Base-by-base conservation (phyloP, 495 filamentous ascomycete species). In the Penicillium mononematosum region DNA sequence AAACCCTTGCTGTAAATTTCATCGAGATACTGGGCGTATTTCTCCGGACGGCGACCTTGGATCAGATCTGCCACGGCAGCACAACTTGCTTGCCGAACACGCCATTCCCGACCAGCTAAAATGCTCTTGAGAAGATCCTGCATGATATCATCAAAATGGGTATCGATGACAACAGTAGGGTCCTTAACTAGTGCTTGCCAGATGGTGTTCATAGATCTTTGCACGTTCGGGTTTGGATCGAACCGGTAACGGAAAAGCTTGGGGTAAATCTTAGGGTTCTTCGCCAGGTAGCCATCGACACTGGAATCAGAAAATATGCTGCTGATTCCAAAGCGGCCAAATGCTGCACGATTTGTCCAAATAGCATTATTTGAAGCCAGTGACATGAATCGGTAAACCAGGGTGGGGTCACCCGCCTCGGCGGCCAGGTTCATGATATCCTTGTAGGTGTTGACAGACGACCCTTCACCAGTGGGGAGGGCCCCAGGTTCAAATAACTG, bases 321-420 rank as follows among this genome's bases (percentile, higher is more conserved):
- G 66, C 89, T 93, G 53, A 98, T 81, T 2, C 94, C 94, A 60
- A 97, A 96, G 16, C 92, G 83, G 16, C 94, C 93, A 71, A 98
- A 96, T 1, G 94, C 92, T 2, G 94, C 93, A 22, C 94, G 85
- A 20, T 90, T 95, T 3, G 91, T 91, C 94, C 94, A 98, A 32
- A 96, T 90, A 1, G 92, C 90, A 53, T 96, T 95, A 60, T 96
- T 94, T 1, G 90, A 88, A 3, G 94, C 94, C 56, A 98, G 75
- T 1, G 91, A 90, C 94, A 98, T 98, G 70, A 98, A 96, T 54
- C 91, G 88, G 72, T 98, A 98, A 8, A 97, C 90, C 3, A 98
- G 79, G 56, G 90, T 94, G 27, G 91, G 90, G 66, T 98, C 92
- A 20, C 94, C 94, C 16, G 96, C 89, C 75, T 98, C 94, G 50